These are phyloP conservation scores for Phytophthora cactorum DNA, from an alignment of 352 stramenopile species.

Conservation along the genomic window DNA sequence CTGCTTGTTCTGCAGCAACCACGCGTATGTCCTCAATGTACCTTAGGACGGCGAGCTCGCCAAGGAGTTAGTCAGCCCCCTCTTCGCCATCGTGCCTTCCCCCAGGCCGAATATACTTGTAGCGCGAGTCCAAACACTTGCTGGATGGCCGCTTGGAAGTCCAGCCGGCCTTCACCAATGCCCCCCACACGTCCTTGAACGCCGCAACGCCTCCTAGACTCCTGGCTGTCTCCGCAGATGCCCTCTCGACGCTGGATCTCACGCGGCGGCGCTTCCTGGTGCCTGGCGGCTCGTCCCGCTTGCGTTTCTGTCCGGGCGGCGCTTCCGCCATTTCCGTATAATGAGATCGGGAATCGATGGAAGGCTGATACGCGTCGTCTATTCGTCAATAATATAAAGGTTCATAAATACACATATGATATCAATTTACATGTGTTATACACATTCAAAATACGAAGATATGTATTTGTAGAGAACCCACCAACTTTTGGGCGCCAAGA, in stretches of 20 bases:
- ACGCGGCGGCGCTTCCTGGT: conserved; percentile 1
- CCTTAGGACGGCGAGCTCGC: background rate
- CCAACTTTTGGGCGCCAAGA: background rate
- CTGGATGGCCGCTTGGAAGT: conserved; percentile 1
- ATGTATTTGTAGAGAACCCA: background rate
- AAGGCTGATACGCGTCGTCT: background rate
- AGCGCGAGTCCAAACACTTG: background rate
- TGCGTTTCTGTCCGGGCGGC: conserved; percentile 1
- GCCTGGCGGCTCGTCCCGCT: background rate
- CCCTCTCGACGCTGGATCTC: background rate
- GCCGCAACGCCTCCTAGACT: conserved; percentile 5
- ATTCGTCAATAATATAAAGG: background rate
- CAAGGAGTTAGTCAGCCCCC: background rate
- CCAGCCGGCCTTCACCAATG: conserved; percentile 10
- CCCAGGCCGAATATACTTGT: conserved; percentile 5
- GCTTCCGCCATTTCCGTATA: conserved; percentile 1
- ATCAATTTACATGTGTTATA: background rate
- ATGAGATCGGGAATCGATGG: background rate
- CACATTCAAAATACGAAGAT: background rate
- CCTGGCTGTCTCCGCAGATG: background rate
- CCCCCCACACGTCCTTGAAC: conserved; percentile 9
- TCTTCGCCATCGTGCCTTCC: conserved; percentile 3
- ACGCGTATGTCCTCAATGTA: conserved; percentile 4
- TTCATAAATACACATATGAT: background rate
- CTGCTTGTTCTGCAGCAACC: background rate